These are phyloP conservation scores for Myxozyma sirexii DNA, from an alignment of 805 yeast genomes.

Conservation along the genomic window DNA sequence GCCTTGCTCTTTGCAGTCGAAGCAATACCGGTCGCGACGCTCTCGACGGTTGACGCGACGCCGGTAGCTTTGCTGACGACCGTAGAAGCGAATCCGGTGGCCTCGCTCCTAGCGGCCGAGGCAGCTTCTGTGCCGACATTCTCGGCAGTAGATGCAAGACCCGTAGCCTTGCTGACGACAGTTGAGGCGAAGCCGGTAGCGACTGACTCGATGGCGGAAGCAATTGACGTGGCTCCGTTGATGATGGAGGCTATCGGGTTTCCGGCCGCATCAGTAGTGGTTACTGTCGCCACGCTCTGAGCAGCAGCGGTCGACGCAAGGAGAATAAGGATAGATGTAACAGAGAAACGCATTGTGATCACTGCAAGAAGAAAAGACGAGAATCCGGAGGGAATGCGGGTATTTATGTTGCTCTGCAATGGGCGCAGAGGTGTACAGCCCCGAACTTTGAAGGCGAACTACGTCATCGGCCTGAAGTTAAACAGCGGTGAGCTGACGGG, in stretches of 20 bases:
- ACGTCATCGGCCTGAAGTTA: not conserved
- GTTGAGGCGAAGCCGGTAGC: slow-evolving; percentile 8
- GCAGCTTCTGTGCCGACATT: not conserved
- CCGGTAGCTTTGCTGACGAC: not conserved
- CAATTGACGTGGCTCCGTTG: slow-evolving; percentile 9
- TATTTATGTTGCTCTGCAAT: not conserved
- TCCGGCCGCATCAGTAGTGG: not conserved
- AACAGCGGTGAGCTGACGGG: too few species aligned
- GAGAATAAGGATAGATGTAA: not conserved
- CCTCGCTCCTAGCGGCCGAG: not conserved
- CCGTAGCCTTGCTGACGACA: slow-evolving; percentile 3
- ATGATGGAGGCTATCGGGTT: slow-evolving; percentile 1
- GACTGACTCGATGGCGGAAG: not conserved
- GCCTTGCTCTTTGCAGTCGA: slow-evolving; percentile 2
- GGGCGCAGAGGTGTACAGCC: slow-evolving; percentile 6
- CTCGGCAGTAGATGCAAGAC: slow-evolving; percentile 1
- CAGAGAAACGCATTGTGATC: not conserved
- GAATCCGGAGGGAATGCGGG: not conserved
- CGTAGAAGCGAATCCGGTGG: slow-evolving; percentile 1
- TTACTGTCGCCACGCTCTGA: not conserved
- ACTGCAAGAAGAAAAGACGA: not conserved
- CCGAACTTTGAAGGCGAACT: too few species aligned
- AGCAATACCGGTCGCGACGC: not conserved
- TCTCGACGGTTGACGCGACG: not conserved
- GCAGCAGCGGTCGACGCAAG: slow-evolving; percentile 1